Base-by-base conservation (phyloP, 2,329 filamentous ascomycete species). In the Colletotrichum tamarilloi region DNA sequence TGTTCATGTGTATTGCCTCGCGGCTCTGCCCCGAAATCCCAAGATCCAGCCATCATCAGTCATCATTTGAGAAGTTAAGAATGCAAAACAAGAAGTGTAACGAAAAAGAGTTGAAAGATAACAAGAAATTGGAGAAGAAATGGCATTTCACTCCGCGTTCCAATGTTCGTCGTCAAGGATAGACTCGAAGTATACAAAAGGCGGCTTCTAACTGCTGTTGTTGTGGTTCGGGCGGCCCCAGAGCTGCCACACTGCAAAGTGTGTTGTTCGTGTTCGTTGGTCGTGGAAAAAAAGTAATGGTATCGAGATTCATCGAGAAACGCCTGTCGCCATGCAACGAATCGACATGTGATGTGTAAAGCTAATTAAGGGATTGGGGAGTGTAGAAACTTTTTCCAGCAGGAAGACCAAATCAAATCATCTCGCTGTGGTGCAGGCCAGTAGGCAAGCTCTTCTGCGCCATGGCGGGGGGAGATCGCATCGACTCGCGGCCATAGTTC, bases 401-500 rank as follows among this genome's bases (percentile, higher is more conserved):
- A 49, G n/a, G 19, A 49, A n/a, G 16, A 49, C 16, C 7, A 19
- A 9, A 75, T 80, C 81, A 91, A 76, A 91, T 87, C 87, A 91
- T 87, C 81, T 90, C 88, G 78, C 84, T 88, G 67, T 82, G 82
- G 75, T 88, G 84, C 46, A 90, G 79, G 0, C 89, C 89, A 14
- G 87, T 90, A 35, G 85, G 84, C 58, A 85, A 82, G 68, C 84
- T 82, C 57, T 84, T 70, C 56, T 73, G 67, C 19, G 38, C n/a
- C 76, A 73, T 81, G 60, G 75, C 76, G 7, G 76, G 72, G 1
- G 82, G 81, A 8, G 81, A 81, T 26, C 82, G 80, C 65, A 82
- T 62, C 19, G 77, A 68, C 11, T 82, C 82, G 9, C 76, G 78
- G 74, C 88, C 81, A 70, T 82, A 85, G 73, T 80, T 81, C 62